These are phyloP conservation scores for Leccinum broughii DNA, from an alignment of 768 basidiomycete genomes.

Conservation along the genomic window DNA sequence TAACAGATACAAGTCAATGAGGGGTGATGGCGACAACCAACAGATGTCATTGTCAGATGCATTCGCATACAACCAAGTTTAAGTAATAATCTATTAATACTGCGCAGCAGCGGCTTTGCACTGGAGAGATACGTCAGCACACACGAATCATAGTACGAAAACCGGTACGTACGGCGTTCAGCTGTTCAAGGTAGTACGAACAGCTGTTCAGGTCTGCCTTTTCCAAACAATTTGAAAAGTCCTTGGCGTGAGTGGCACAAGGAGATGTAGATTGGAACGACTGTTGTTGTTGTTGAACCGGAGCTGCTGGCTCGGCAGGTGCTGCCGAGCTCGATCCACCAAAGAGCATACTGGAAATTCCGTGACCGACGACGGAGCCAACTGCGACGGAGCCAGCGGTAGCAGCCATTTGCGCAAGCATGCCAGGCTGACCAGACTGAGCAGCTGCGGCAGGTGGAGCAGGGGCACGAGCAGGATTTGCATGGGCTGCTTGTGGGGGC, in stretches of 20 bases:
- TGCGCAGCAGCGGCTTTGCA: conserved; percentile 76
- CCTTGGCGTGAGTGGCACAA: conserved; percentile 84
- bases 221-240: conserved; percentile 85
- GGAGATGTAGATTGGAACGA: conserved; percentile 45
- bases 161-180: conserved; percentile 69
- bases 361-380: conserved; percentile 87
- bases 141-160: conserved; percentile 1
- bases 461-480: conserved; percentile 44
- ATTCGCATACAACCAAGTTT: conserved; percentile 6
- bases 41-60: conserved; percentile 11
- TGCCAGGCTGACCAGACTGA: conserved; percentile 59
- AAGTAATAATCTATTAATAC: conserved; percentile 38
- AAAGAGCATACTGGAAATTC: conserved; percentile 88
- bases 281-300: conserved; percentile 41
- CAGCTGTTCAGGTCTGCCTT: conserved; percentile 78
- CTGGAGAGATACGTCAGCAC: conserved; percentile 34
- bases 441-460: conserved; percentile 38
- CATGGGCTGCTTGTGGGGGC: conserved; percentile 40
- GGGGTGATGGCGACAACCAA: conserved; percentile 3
- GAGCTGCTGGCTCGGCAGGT: conserved; percentile 49
- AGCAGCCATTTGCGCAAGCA: conserved; percentile 84
- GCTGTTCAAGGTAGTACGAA: conserved; percentile 84
- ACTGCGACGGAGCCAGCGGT: conserved; percentile 89
- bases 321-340: conserved; percentile 53
- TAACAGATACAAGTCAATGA: conserved; percentile 4